These are phyloP conservation scores for Scutellaria galericulata DNA, from an alignment of 257 asterid species.

Conservation along the genomic window DNA sequence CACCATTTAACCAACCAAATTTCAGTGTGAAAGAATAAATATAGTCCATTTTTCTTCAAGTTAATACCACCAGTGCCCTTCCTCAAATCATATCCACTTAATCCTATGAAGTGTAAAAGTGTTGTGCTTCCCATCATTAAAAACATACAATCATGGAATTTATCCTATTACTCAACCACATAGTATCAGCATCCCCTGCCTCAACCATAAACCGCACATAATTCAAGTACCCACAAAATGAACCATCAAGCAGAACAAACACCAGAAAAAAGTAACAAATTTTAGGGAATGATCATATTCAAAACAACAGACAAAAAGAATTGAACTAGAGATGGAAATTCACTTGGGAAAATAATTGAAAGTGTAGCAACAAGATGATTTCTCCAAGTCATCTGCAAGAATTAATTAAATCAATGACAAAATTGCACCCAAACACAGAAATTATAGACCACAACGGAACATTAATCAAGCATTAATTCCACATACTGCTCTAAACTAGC, in stretches of 20 bases:
- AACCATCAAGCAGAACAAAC: slow-evolving; percentile 16
- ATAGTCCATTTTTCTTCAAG: neutral
- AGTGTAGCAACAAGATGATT: slow-evolving; percentile 1
- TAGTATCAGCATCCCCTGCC: neutral
- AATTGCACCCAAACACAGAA: slow-evolving; percentile 3
- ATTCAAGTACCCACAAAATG: neutral
- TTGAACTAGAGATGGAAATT: neutral
- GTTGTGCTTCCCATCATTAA: neutral
- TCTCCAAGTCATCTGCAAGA: neutral
- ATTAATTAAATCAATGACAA: slow-evolving; percentile 3
- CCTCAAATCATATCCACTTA: neutral
- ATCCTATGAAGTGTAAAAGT: neutral
- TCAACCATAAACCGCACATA: slow-evolving; percentile 19
- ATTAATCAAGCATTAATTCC: neutral
- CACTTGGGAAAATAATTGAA: neutral
- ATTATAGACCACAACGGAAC: neutral
- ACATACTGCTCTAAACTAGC: slow-evolving; percentile 12
- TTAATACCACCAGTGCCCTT: neutral
- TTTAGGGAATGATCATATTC: slow-evolving; percentile 13
- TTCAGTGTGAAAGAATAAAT: neutral
- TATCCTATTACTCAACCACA: neutral
- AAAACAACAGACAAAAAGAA: neutral
- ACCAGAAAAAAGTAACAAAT: neutral
- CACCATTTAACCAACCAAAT: neutral
- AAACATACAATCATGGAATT: slow-evolving; percentile 9